Evolutionary conservation across 345 rosid genomes (phyloP).

Genomic region (Melaleuca alternifolia): DNA sequence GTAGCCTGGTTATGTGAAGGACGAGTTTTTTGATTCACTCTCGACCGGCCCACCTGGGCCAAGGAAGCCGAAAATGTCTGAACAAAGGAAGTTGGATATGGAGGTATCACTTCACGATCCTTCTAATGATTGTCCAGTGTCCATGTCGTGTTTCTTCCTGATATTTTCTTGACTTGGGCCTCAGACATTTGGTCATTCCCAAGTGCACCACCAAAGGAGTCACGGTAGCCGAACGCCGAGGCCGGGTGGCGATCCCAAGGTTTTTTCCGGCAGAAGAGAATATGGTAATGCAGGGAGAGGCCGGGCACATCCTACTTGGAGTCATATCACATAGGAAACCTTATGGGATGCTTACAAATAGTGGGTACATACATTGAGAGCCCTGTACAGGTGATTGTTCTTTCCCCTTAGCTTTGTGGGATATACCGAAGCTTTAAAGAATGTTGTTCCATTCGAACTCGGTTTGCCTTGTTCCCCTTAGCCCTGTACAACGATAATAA

Average conservation of each 20-base stretch:
- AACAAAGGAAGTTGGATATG: constrained; percentile 13
- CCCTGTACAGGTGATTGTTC: background rate
- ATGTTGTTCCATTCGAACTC: background rate
- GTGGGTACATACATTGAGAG: background rate
- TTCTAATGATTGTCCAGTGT: background rate
- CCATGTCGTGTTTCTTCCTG: background rate
- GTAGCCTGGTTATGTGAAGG: constrained; percentile 26
- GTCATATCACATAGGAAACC: constrained; percentile 1
- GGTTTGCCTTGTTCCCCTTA: background rate
- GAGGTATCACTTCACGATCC: constrained; percentile 9
- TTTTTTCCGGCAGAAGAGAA: constrained; percentile 9
- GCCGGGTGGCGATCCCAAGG: constrained; percentile 3
- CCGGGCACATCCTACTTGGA: background rate
- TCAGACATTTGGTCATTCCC: constrained; percentile 17
- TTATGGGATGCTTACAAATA: background rate
- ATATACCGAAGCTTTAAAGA: background rate
- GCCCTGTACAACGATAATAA: too few relatives aligned
- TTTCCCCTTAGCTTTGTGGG: background rate
- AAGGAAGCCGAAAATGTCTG: background rate
- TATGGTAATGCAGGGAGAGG: background rate
- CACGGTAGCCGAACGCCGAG: constrained; percentile 5
- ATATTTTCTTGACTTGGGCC: background rate
- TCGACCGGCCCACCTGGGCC: constrained; percentile 6
- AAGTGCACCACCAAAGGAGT: background rate
- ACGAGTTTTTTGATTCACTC: constrained; percentile 29